Conservation (phyloP, 139 green algal species). For the Nannochloris sp. region DNA sequence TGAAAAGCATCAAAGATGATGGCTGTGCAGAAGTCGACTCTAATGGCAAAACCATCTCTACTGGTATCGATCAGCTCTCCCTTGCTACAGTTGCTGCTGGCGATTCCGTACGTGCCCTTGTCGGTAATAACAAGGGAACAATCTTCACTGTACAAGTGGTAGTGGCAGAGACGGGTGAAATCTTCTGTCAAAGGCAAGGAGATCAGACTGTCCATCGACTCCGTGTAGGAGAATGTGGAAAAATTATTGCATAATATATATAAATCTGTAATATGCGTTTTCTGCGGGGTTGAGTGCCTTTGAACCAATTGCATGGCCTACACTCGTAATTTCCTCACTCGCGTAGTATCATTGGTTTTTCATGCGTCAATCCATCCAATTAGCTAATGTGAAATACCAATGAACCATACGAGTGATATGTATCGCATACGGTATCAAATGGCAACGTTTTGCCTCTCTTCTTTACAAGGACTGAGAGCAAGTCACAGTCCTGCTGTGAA, state of each 20-base stretch:
- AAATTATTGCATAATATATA: background rate
- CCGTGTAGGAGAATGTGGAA: background rate
- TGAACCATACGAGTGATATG: no score
- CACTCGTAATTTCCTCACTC: no score
- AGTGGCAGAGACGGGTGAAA: background rate
- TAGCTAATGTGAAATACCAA: no score
- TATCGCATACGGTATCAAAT: no score
- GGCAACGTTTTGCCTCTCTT: no score
- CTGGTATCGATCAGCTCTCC: background rate
- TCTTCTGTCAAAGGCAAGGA: background rate
- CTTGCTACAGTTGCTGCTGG: background rate
- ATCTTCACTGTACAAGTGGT: background rate
- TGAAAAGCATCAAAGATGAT: conserved; percentile 12
- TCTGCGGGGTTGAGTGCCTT: background rate
- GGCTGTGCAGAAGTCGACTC: conserved; percentile 8
- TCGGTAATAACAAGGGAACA: background rate
- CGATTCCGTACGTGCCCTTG: background rate
- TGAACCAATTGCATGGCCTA: no score
- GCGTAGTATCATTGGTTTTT: no score
- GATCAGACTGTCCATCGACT: background rate
- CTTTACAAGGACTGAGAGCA: no score
- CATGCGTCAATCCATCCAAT: no score
- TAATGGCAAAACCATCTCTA: background rate
- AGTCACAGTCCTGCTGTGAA: no score
- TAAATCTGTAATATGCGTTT: background rate